Base-by-base conservation (phyloP, 345 rosid genomes). In the Nephelium lappaceum region DNA sequence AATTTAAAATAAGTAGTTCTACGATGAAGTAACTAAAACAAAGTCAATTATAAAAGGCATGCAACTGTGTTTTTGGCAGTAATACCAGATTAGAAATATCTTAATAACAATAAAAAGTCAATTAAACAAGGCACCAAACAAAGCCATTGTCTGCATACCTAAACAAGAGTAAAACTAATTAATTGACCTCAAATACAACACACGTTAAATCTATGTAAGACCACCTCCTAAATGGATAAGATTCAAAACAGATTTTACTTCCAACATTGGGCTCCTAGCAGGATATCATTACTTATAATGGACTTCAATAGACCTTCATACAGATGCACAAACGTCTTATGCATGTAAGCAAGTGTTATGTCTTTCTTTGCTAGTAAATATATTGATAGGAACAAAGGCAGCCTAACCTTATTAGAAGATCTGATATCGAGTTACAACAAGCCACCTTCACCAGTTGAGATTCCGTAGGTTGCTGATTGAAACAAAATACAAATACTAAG, bases 381-480 rank as follows among this genome's bases (percentile, higher is more conserved):
- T 9, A 25, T 39, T 61, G 65, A 39, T 42, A 78, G 11, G 76
- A 67, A 78, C 70, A 27, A 45, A 12, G 65, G 25, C 39, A 14
- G 47, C 5, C 84, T 58, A 25, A 96, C 98, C 99, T 96, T 69
- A 86, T 82, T 36, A 96, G 76, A 25, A 96, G 87, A 86, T 91
- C 97, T 51, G 90, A 85, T 72, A 93, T 81, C 53, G 98, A 84
- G 27, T 86, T 82, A 84, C 92, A 89, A 61, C 87, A 86, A 86
- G 98, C 95, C 85, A 91, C 95, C 86, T 87, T 93, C 41, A 93
- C 90, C 83, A 93, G 82, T 75, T 87, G 91, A 87, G 95, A 89
- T 80, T 89, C 87, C 71, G 72, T 84, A 14, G 92, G 88, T 72
- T 87, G 82, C 98, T 94, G 84, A 62, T 80, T 31, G 39, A 85